Percentiles rank a stretch among this genome's conserved stretches.
Conservation (phyloP, 1,139 yeast species). For the Debaryomyces sp. region DNA sequence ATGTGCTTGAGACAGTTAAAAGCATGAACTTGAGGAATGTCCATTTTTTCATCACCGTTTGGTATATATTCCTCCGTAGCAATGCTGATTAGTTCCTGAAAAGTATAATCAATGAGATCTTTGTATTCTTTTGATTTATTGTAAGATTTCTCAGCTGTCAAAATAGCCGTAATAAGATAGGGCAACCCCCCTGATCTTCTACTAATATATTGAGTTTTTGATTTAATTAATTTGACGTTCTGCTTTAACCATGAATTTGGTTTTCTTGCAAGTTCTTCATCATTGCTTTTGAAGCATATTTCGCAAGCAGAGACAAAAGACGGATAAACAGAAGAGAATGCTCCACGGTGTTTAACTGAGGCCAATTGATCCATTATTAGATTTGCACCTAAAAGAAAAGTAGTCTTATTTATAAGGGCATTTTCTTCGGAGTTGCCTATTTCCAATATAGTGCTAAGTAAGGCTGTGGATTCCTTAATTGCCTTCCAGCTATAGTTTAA, state of each 20-base stretch:
- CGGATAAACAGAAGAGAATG: conserved; percentile 85
- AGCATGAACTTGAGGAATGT: conserved; percentile 92
- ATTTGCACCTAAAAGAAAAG: conserved; percentile 18
- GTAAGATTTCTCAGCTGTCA: conserved; percentile 53
- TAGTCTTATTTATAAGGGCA: neutral
- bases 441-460: conserved; percentile 44
- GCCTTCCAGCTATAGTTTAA: conserved; percentile 82
- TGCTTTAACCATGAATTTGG: conserved; percentile 59
- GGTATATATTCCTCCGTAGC: conserved; percentile 53
- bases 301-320: conserved; percentile 67
- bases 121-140: conserved; percentile 7
- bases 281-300: conserved; percentile 37
- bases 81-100: conserved; percentile 52
- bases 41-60: conserved; percentile 57
- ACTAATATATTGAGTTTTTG: conserved; percentile 69
- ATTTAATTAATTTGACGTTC: conserved; percentile 54
- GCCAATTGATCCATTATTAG: conserved; percentile 67
- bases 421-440: conserved; percentile 18
- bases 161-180: conserved; percentile 68
- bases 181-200: conserved; percentile 95
- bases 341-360: conserved; percentile 84
- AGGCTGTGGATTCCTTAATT: conserved; percentile 70
- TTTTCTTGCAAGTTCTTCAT: conserved; percentile 29
- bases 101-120: conserved; percentile 48
- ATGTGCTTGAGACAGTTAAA: conserved; percentile 79